Conservation (phyloP, 257 asterid genomes). For the Cruciata laevipes region DNA sequence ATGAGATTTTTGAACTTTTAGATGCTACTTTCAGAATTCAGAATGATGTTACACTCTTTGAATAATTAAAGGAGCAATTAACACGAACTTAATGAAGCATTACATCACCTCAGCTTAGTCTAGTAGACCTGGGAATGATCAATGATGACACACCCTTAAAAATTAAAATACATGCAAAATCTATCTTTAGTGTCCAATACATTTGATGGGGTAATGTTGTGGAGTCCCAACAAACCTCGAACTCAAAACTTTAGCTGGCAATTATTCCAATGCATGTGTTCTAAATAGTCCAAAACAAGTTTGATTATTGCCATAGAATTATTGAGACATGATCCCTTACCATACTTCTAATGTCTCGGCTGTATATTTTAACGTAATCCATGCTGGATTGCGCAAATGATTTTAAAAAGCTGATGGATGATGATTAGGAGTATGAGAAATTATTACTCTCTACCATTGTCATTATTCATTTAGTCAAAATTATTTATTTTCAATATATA, state of each 20-base stretch:
- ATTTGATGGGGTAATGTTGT: conserved; percentile 9
- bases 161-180: conserved; percentile 8
- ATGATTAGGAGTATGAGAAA: neutral
- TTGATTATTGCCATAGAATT: conserved; percentile 41
- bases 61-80: no score
- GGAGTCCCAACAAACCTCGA: conserved; percentile 7
- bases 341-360: conserved; percentile 20
- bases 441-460: no score
- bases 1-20: no score
- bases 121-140: neutral
- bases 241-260: conserved; percentile 35
- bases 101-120: neutral
- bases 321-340: conserved; percentile 49
- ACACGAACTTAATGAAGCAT: neutral
- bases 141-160: neutral
- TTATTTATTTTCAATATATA: no score
- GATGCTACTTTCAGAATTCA: no score
- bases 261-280: conserved; percentile 61
- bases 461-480: no score
- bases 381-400: neutral
- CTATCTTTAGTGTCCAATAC: neutral
- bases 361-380: conserved; percentile 9
- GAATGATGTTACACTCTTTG: no score
- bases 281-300: conserved; percentile 55
- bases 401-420: neutral